Base-by-base conservation (phyloP, 2,329 filamentous ascomycete species). In the Sclerotinia subarctica region DNA sequence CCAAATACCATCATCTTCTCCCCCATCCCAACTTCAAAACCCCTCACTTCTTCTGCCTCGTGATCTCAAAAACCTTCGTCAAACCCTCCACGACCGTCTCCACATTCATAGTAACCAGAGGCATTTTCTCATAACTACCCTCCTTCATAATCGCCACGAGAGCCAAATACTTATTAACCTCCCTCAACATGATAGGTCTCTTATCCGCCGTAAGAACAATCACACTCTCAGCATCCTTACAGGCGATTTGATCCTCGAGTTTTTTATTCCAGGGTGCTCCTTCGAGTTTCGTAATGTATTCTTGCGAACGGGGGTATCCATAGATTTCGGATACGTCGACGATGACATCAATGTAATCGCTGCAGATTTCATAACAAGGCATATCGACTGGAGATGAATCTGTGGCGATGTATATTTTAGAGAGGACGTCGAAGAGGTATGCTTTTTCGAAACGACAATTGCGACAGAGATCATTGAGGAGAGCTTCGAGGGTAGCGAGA, bases 341-440 rank as follows among this genome's bases (percentile, higher is more conserved):
- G 70, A 99, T 96, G 70, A 98, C 93, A 78, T 99, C 95, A 74
- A 99, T 97, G 78, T 97, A 98, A 78, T 99, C 95, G 62, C 93
- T 96, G 81, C 95, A 99, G 76, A 98, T 96, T 81, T 98, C 95
- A 79, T 99, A 99, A 78, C 92, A 94, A 53, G 92, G 91, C 85
- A 97, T 95, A 76, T 98, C 94, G 44, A 94, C 92, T 0, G 94
- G 94, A 51, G 92, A 90, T 42, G 90, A 95, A 78, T 99, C 95
- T 6, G 94, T 97, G 0, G 95, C 95, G 74, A 99, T 96, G 81
- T 99, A 99, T 71, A 99, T 97, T 82, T 99, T 99, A 80, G 92
- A 96, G 74, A 96, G 86, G 11, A 98, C 94, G 77, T 99, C 96
- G 77, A 99, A 99, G 8, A 99, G 87, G 78, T 99, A 99, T 4